These are phyloP conservation scores for Hirsutella thompsonii DNA, from an alignment of 2,329 filamentous ascomycete species.

Conservation along the genomic window DNA sequence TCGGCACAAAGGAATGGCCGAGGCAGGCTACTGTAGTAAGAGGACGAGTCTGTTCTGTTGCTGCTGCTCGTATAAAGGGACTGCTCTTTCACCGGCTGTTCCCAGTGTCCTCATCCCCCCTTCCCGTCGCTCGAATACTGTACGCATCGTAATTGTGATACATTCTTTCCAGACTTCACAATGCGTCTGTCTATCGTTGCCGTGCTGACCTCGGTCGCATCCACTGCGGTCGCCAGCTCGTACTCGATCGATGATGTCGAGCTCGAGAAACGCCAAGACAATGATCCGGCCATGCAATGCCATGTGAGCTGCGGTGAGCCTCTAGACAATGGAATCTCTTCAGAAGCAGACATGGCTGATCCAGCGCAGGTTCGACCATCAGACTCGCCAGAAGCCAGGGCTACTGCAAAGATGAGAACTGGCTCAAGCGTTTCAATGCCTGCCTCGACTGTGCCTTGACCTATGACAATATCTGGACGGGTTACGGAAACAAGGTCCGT, in stretches of 20 bases:
- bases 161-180: neutral
- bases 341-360: neutral
- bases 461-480: conserved; percentile 14
- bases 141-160: neutral
- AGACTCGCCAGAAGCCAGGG: conserved; percentile 10
- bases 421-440: conserved; percentile 25
- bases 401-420: conserved; percentile 22
- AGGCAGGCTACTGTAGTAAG: no score
- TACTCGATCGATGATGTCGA: neutral
- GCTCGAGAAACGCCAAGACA: conserved; percentile 28
- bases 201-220: neutral
- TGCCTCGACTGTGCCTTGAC: conserved; percentile 31
- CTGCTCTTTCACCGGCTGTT: no score
- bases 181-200: neutral
- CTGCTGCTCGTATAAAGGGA: no score
- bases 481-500: neutral
- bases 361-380: conserved; percentile 15
- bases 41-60: no score
- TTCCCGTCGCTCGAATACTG: neutral
- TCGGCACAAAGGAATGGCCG: no score
- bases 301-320: conserved; percentile 36
- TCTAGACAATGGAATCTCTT: neutral
- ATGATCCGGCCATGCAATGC: conserved; percentile 28
- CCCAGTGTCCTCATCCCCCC: neutral
- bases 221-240: neutral